Conservation (phyloP, 208 protist species). For the Trypanosoma melophagium region DNA sequence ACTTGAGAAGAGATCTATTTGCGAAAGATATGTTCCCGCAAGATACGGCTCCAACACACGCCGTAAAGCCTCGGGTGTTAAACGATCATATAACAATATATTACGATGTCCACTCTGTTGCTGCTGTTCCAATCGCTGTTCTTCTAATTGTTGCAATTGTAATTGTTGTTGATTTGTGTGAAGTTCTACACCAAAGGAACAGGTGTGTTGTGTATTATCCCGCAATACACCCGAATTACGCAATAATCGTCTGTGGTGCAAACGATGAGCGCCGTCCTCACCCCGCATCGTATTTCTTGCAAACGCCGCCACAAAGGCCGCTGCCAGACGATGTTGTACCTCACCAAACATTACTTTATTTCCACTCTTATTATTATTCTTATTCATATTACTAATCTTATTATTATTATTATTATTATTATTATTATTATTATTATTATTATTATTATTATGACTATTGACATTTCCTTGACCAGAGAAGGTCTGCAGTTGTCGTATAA, state of each 20-base stretch:
- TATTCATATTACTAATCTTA: too few species aligned
- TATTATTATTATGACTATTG: background rate
- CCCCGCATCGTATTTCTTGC: slow-evolving; percentile 62
- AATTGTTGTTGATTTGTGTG: slow-evolving; percentile 3
- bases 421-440: background rate
- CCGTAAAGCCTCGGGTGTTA: slow-evolving; percentile 32
- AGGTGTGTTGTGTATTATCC: slow-evolving; percentile 32
- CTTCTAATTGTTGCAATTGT: background rate
- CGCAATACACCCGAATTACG: slow-evolving; percentile 51
- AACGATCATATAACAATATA: slow-evolving; percentile 4
- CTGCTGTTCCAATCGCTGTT: background rate
- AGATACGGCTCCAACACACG: slow-evolving; percentile 48
- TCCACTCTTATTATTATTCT: background rate
- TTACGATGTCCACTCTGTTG: background rate
- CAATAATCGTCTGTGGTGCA: slow-evolving; percentile 54
- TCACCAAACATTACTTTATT: slow-evolving; percentile 31
- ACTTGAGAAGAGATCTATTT: slow-evolving; percentile 53
- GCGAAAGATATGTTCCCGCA: slow-evolving; percentile 34
- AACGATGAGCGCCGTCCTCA: slow-evolving; percentile 62
- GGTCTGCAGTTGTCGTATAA: slow-evolving; percentile 5
- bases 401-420: too few species aligned
- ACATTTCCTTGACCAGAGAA: background rate
- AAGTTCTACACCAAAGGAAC: slow-evolving; percentile 42
- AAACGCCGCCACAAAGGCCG: slow-evolving; percentile 75
- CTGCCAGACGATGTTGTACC: slow-evolving; percentile 56